Base-by-base conservation (phyloP, 1,139 yeast genomes). In the Diutina catenulata region DNA sequence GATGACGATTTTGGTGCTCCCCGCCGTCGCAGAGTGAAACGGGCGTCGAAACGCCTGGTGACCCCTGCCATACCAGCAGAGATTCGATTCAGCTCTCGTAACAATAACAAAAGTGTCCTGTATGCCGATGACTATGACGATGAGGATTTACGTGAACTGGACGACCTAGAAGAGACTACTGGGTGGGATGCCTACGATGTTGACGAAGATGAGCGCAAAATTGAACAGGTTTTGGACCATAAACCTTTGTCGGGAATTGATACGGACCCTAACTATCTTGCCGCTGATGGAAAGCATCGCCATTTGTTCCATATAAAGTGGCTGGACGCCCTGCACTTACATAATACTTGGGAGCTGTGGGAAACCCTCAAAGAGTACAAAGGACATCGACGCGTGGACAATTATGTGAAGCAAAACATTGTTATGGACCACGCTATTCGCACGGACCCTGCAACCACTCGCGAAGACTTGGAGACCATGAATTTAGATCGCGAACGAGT, bases 341-440 rank as follows among this genome's bases (percentile, higher is more conserved):
- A 91, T 60, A 91, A 91, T 54, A 80, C 95, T 1, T 93, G 97
- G 97, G 95, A 88, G 55, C 56, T 74, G 1, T 88, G 81, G 57
- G 60, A 64, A 8, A 64, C 66, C 5, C 60, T 88, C 38, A 69
- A 68, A 43, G 61, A 59, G 19, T 60, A 60, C 46, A 77, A 81
- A 53, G 98, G 99, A 36, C 67, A 74, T 48, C 84, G 94, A 56
- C 77, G 81, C 49, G 73, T 91, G 23, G 97, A 91, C 47, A 93
- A 93, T 59, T 93, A 88, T 56, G 80, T 87, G 55, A 81, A 80
- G 50, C 86, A 80, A 50, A 76, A 64, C 52, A 77, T 91, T 41
- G 59, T 80, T 13, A 63, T 72, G 42, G 96, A 88, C 51, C 74
- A 74, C 47, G 83, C 81, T 50, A 70, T 87, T 38, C 68, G 95